A percentile compares a stretch with the other conserved stretches of the same genome.
Evolutionary conservation across 352 stramenopile species (phyloP).

Genomic region (Globisporangium apiculatum): DNA sequence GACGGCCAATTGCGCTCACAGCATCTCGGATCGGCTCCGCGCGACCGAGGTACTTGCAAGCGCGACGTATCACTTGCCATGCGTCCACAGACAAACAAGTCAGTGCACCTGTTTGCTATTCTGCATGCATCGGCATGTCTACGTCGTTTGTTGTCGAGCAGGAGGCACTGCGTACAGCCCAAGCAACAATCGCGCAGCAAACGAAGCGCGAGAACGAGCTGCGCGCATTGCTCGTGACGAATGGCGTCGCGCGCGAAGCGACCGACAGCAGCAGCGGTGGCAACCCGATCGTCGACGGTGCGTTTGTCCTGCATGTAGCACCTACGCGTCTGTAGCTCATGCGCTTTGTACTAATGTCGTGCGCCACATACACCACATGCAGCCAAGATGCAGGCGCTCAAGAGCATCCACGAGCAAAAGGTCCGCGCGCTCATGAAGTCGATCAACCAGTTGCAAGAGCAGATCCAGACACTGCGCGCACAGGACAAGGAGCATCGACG

Average conservation of each 20-base stretch:
- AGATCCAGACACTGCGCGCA: conserved; percentile 59
- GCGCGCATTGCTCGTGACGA: conserved; percentile 34
- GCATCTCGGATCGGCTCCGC: conserved; percentile 38
- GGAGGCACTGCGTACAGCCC: conserved; percentile 42
- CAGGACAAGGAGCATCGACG: conserved; percentile 85
- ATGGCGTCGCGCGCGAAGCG: conserved; percentile 26
- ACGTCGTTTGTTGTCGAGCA: conserved; percentile 7
- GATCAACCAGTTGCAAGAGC: conserved; percentile 76
- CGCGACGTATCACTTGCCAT: background rate
- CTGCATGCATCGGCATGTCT: too few relatives aligned
- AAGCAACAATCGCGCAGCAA: conserved; percentile 52
- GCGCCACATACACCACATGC: conserved; percentile 9
- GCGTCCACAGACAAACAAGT: background rate
- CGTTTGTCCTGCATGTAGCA: background rate
- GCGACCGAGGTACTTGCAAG: conserved; percentile 35
- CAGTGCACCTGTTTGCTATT: too few relatives aligned
- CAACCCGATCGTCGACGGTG: conserved; percentile 44
- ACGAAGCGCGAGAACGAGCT: conserved; percentile 58
- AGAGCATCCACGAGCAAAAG: conserved; percentile 62
- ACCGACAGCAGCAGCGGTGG: conserved; percentile 5
- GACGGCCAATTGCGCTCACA: conserved; percentile 5
- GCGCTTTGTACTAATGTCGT: too few relatives aligned
- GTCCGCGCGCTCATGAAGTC: conserved; percentile 83
- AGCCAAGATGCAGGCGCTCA: conserved; percentile 67
- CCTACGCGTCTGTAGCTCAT: too few relatives aligned